These are phyloP conservation scores for Ceratocystis variospora DNA, from an alignment of 2,329 filamentous ascomycete genomes.

Conservation along the genomic window DNA sequence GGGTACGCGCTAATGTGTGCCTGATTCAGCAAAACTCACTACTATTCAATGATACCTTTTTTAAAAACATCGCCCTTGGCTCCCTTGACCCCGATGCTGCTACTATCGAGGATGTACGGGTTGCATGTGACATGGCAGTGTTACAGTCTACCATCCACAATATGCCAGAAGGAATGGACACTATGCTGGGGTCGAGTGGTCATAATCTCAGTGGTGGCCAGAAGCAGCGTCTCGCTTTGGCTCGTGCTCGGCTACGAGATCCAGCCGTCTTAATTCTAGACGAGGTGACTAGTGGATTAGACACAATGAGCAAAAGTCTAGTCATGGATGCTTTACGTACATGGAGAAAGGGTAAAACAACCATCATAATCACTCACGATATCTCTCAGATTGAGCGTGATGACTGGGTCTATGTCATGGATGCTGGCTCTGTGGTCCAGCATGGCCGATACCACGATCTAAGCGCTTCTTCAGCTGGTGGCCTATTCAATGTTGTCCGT, in stretches of 20 bases:
- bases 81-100: constrained; percentile 35
- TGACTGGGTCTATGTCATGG: constrained; percentile 72
- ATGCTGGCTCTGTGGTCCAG: constrained; percentile 52
- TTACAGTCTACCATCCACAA: constrained; percentile 52
- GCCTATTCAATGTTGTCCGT: not conserved
- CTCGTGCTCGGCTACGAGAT: constrained; percentile 62
- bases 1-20: constrained; percentile 65
- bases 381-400: constrained; percentile 56
- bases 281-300: constrained; percentile 50
- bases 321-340: constrained; percentile 62
- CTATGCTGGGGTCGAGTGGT: constrained; percentile 49
- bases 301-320: constrained; percentile 41
- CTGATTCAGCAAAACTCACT: constrained; percentile 66
- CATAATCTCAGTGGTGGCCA: constrained; percentile 75
- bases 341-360: constrained; percentile 73
- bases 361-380: constrained; percentile 87
- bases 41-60: constrained; percentile 69
- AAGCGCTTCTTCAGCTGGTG: not conserved
- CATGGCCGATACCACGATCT: not conserved
- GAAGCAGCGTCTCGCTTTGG: constrained; percentile 66
- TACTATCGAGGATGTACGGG: constrained; percentile 37
- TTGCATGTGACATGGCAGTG: constrained; percentile 52
- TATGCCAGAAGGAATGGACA: constrained; percentile 59
- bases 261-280: constrained; percentile 62
- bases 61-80: constrained; percentile 66